Evolutionary conservation across 2,329 filamentous ascomycete species (phyloP).

Genomic region (Chrysoporthe puriensis): DNA sequence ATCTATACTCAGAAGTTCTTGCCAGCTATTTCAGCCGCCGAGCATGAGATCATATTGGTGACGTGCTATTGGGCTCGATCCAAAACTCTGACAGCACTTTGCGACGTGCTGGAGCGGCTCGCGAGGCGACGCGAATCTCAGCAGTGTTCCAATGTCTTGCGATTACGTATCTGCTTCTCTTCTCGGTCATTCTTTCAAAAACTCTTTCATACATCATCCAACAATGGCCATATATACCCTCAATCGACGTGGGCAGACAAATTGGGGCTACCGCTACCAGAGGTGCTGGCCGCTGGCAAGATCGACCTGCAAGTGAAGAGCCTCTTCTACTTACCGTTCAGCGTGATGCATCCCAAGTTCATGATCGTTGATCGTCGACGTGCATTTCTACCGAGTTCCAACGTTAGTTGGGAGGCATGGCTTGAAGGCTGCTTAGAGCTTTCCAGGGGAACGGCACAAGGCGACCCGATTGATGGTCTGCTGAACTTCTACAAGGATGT

Average conservation of each 20-base stretch:
- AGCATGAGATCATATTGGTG: slow-evolving; percentile 71
- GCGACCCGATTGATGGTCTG: slow-evolving; percentile 64
- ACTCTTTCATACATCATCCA: slow-evolving; percentile 69
- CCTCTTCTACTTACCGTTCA: slow-evolving; percentile 78
- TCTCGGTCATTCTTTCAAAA: slow-evolving; percentile 75
- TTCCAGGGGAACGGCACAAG: slow-evolving; percentile 39
- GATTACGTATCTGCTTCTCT: slow-evolving; percentile 77
- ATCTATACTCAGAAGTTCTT: slow-evolving; percentile 60
- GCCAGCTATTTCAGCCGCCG: slow-evolving; percentile 63
- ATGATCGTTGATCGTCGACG: slow-evolving; percentile 70
- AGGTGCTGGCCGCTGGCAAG: slow-evolving; percentile 55
- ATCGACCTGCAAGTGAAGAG: slow-evolving; percentile 75
- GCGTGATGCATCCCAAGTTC: slow-evolving; percentile 89
- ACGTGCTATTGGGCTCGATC: slow-evolving; percentile 84
- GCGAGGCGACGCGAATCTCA: slow-evolving; percentile 42
- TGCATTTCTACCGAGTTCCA: slow-evolving; percentile 77
- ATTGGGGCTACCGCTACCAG: slow-evolving; percentile 65
- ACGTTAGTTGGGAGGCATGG: slow-evolving; percentile 88
- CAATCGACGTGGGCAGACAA: slow-evolving; percentile 60
- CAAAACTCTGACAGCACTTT: slow-evolving; percentile 60
- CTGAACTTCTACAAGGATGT: slow-evolving; percentile 68
- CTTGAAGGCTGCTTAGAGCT: slow-evolving; percentile 77
- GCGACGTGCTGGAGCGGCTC: slow-evolving; percentile 60
- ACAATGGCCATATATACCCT: slow-evolving; percentile 64
- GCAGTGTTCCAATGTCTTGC: slow-evolving; percentile 44